Base-by-base conservation (phyloP, 495 filamentous ascomycete species). In the Talaromyces wortmannii region DNA sequence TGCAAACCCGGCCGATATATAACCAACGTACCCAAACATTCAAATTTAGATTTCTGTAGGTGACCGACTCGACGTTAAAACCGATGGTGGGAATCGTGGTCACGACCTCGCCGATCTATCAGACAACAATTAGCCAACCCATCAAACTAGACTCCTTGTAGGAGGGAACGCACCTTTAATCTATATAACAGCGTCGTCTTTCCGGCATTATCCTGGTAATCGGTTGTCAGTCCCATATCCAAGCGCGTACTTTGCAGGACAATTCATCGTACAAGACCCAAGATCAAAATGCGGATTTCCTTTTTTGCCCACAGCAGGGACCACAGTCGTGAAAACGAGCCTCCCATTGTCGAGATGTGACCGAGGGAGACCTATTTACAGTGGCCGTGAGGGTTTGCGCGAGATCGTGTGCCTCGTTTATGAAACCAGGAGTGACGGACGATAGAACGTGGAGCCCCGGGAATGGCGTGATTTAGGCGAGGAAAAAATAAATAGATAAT, bases 51-150 rank as follows among this genome's bases (percentile, higher is more conserved):
- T 97, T 97, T 68, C 90, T 89, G 78, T 97, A 97, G 59, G 90
- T 90, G 51, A 98, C 94, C 23, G 90, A 95, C 73, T 98, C 94
- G 62, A 98, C 92, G 69, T 98, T 98, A 78, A 98, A 98, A 50
- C 94, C 94, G 70, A 98, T 97, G 49, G 94, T 98, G 8, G 94
- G 94, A 78, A 97, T 96, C 56, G 94, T 98, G 43, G 94, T 96
- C 61, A 98, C 94, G 46, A 97, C 94, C 71, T 98, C 95, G 58
- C 94, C 94, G 64, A 98, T 96, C 90, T 96, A 67, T 43, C 31
- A 31, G 52, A 15, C 52, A 47, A 53, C 40, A 55, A 44, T 7
- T 52, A 42, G 31, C 31, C 31, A 5, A 17, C 15, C 15, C 29
- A 11, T 23, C 31, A 42, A n/a, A 43, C 13, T 15, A 17, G 5